Evolutionary conservation across 345 rosid genomes (phyloP), one percentile per base, ranked within the genome.

Genomic region (Orychophragmus violaceus): DNA sequence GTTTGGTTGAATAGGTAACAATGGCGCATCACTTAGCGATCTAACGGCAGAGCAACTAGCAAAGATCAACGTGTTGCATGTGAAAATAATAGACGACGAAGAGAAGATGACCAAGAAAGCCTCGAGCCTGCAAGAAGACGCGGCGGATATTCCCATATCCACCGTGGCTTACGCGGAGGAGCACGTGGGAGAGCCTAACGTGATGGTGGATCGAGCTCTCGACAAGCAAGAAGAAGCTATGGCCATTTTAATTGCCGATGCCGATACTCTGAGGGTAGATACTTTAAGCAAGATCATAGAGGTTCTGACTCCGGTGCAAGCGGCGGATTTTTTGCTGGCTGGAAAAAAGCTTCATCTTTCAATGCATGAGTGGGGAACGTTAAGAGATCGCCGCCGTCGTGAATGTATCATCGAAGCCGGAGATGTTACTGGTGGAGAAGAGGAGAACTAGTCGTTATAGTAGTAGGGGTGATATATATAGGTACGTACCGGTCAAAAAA

Each of bases 81-180:
- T 32, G 3, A 80, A 33, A 58, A 75, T 68, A 4, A 50, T 82
- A 4, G 52, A 70, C 8, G 76, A 68, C 12, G 82, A 84, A 66
- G 85, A 84, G 11, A 74, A 69, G 45, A 48, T 76, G 64, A 75
- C 78, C 5, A 57, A 58, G 51, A 64, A 39, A 61, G 23, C 74
- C 14, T 77, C 85, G 1, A 74, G 64, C 22, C 44, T 86, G 30
- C 85, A 84, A 39, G 91, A 84, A 25, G 79, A 84, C 12, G 64
- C 82, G 0, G 80, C 77, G 0, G 87, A 84, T 54, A 72, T 74
- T 27, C 82, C 85, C 7, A 79, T 80, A 11, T 55, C 72, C n/a
- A 10, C 39, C 6, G 19, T 76, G 11, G 70, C 83, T 8, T 74
- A 61, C 17, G 11, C 28, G 17, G 21, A 3, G 60, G 65, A 65